Evolutionary conservation across 176 grass and related monocot genomes (phyloP).

Genomic region (Panicum miliaceum): DNA sequence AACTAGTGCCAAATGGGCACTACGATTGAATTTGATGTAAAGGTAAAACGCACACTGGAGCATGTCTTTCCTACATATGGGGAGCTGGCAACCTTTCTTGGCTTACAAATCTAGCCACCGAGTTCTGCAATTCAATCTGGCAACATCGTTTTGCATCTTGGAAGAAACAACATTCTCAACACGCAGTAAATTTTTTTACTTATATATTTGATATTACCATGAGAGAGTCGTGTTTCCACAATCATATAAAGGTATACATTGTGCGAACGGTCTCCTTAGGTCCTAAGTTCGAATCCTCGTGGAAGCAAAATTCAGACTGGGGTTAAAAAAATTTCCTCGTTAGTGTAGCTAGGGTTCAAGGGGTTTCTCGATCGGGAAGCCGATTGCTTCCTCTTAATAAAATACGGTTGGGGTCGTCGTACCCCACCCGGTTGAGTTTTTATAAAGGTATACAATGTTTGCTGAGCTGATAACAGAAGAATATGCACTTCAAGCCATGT

Average conservation of each 20-base stretch:
- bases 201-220: not conserved
- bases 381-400: too few relatives aligned
- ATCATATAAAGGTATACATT: not conserved
- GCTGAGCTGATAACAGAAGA: not conserved
- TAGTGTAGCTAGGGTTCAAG: too few relatives aligned
- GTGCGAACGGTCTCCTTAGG: too few relatives aligned
- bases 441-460: not conserved
- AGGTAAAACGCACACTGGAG: conserved; percentile 21
- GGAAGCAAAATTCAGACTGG: too few relatives aligned
- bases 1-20: not conserved
- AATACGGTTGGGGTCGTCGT: too few relatives aligned
- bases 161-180: conserved; percentile 7
- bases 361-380: too few relatives aligned
- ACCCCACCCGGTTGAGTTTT: too few relatives aligned
- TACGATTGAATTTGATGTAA: conserved; percentile 34
- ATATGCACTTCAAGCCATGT: conserved; percentile 29
- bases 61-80: conserved; percentile 20
- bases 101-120: conserved; percentile 37
- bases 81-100: conserved; percentile 27
- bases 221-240: not conserved
- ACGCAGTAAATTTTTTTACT: not conserved
- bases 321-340: too few relatives aligned
- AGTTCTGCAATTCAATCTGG: conserved; percentile 21
- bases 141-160: conserved; percentile 20
- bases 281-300: too few relatives aligned